Base-by-base conservation (phyloP, 2,329 filamentous ascomycete species). In the Aspergillus fumigatiaffinis region DNA sequence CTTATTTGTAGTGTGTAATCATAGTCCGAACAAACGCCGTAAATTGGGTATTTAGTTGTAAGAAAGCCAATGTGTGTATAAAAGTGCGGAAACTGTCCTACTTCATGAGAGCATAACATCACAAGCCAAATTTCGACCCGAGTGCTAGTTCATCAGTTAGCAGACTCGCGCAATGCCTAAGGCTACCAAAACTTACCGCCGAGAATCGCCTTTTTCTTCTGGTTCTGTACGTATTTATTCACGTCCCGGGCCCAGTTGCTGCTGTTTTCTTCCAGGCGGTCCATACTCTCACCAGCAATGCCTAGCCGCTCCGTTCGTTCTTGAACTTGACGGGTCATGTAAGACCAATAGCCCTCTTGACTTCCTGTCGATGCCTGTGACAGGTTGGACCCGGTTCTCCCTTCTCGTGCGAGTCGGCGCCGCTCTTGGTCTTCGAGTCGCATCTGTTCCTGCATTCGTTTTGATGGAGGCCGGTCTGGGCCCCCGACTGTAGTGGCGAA, bases 231-330 rank as follows among this genome's bases (percentile, higher is more conserved):
- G 73, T 85, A 97, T 73, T 96, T 97, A 68, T 85, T 88, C 53
- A 96, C 92, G 70, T 96, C 92, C 32, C 92, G 86, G 14, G 91
- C 88, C 87, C 91, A 97, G 20, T 87, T 89, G 55, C 86, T 85
- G 70, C 90, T 96, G 64, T 88, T 88, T 66, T 91, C 84, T 68
- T 93, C 88, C 59, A 97, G 76, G 61, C 84, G 86, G 61, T 96
- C 89, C 86, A 97, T 92, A 50, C 81, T 87, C 67, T 97, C 93
- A 2, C 88, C 89, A 75, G 93, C 87, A 4, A 95, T 79, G 48
- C 87, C 89, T 57, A 99, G 78, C 68, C 88, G 91, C 76, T 97
- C 91, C 0, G 94, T 96, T 52, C 94, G 80, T 75, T 97, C 92
- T 66, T 95, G 92, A 49, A 99, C 76, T 72, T 96, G 91, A 38